Conservation (phyloP, 2,329 filamentous ascomycete genomes). For the Paraphaeosphaeria minitans region DNA sequence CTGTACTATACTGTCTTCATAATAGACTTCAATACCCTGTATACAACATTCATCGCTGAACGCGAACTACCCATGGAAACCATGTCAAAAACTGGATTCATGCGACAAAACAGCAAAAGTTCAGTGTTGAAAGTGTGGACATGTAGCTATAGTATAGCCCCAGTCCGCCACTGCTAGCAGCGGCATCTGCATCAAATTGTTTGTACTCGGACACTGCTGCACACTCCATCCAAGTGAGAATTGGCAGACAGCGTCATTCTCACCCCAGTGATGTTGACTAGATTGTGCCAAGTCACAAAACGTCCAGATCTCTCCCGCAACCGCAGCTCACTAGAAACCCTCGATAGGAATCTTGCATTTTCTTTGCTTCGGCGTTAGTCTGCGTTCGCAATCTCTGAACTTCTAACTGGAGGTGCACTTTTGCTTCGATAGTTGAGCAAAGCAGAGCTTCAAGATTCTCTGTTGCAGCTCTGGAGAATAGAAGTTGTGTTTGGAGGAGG, state of each 20-base stretch:
- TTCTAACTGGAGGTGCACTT: not conserved
- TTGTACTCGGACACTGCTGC: too few species aligned
- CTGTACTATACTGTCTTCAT: slow-evolving; percentile 18
- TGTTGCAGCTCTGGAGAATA: too few species aligned
- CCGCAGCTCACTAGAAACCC: not conserved
- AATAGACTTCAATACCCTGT: slow-evolving; percentile 8
- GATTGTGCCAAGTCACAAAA: not conserved
- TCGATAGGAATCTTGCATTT: not conserved
- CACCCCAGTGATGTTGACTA: not conserved
- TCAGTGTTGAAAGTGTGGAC: not conserved
- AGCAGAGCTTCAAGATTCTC: too few species aligned
- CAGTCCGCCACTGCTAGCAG: too few species aligned
- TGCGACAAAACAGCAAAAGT: not conserved
- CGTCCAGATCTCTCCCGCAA: not conserved
- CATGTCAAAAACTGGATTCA: not conserved
- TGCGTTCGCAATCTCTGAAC: not conserved
- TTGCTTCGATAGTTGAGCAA: too few species aligned
- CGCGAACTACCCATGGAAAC: not conserved
- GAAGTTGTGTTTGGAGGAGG: too few species aligned
- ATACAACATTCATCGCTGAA: not conserved
- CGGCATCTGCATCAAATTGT: too few species aligned
- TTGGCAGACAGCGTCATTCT: too few species aligned
- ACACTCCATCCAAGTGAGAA: too few species aligned
- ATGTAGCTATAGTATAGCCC: too few species aligned
- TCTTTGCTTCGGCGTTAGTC: not conserved